Evolutionary conservation across 805 yeast genomes (phyloP).

Genomic region (Tetrapisispora pingtungensis): DNA sequence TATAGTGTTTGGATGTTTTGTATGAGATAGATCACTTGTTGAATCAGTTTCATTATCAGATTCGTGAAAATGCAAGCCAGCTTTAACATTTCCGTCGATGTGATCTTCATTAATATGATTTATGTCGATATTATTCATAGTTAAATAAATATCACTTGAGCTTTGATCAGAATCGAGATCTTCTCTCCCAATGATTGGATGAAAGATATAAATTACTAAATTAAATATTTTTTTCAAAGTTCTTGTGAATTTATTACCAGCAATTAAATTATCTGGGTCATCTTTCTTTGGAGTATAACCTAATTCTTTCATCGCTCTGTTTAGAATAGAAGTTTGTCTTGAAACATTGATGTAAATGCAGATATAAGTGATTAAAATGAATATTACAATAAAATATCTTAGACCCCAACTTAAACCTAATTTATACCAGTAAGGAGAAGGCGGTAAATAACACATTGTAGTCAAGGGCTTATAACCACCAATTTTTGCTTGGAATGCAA

Average conservation of each 20-base stretch:
- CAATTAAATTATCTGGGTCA: background rate
- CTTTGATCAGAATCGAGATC: background rate
- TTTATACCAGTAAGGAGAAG: constrained; percentile 62
- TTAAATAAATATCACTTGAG: background rate
- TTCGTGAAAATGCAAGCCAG: constrained; percentile 1
- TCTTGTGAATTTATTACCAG: background rate
- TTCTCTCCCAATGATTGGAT: background rate
- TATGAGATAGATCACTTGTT: background rate
- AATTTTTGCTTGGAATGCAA: constrained; percentile 18
- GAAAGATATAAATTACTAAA: background rate
- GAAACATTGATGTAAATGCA: constrained; percentile 66
- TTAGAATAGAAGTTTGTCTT: constrained; percentile 46
- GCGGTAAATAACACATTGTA: constrained; percentile 74
- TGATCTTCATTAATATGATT: too few relatives aligned
- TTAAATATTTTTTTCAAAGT: background rate
- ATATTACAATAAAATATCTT: constrained; percentile 53
- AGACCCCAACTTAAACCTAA: constrained; percentile 74
- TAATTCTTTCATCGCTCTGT: constrained; percentile 28
- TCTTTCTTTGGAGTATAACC: background rate
- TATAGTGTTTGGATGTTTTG: background rate
- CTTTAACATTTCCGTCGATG: constrained; percentile 1
- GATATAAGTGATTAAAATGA: constrained; percentile 55
- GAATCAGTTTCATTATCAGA: background rate
- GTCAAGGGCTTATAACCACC: constrained; percentile 53
- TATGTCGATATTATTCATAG: background rate